phyloP scores from a whole-genome alignment of 2,329 filamentous ascomycete species.

The Canariomyces notabilis region DNA sequence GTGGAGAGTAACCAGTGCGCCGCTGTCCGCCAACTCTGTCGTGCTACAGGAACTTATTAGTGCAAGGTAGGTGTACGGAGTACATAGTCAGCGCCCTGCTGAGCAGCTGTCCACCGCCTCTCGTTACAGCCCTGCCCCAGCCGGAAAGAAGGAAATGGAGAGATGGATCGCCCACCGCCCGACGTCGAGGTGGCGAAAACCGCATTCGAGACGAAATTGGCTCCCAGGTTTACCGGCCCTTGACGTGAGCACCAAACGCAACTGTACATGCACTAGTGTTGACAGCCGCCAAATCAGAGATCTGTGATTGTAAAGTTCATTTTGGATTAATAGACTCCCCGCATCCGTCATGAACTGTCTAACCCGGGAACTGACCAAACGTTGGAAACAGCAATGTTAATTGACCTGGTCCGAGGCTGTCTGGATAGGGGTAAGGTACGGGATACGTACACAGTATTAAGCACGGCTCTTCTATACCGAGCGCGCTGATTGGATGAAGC shows the following conservation, averaged over 20 bases:
- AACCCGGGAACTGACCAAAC: constrained; percentile 9
- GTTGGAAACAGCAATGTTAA: constrained; percentile 5
- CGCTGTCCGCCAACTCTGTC: too few species aligned
- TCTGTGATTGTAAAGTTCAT: constrained; percentile 6
- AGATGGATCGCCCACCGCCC: background rate
- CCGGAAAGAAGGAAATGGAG: background rate
- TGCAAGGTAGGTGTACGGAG: background rate
- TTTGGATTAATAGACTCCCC: constrained; percentile 10
- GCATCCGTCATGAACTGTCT: background rate
- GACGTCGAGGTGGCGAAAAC: background rate
- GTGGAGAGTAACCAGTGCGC: too few species aligned
- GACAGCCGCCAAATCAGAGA: constrained; percentile 8
- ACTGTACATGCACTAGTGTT: background rate
- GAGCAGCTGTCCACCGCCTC: too few species aligned
- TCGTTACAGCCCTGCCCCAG: background rate
- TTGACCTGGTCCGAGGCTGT: constrained; percentile 6
- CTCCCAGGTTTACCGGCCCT: background rate
- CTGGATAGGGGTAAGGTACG: constrained; percentile 12
- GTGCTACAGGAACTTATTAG: too few species aligned
- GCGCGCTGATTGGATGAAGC: too few species aligned
- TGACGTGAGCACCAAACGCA: background rate
- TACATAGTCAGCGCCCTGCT: too few species aligned
- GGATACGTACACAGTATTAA: constrained; percentile 5
- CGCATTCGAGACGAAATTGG: background rate
- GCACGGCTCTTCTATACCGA: too few species aligned